Evolutionary conservation across 306 rosid genomes (phyloP).

Genomic region (Trifolium fragiferum): DNA sequence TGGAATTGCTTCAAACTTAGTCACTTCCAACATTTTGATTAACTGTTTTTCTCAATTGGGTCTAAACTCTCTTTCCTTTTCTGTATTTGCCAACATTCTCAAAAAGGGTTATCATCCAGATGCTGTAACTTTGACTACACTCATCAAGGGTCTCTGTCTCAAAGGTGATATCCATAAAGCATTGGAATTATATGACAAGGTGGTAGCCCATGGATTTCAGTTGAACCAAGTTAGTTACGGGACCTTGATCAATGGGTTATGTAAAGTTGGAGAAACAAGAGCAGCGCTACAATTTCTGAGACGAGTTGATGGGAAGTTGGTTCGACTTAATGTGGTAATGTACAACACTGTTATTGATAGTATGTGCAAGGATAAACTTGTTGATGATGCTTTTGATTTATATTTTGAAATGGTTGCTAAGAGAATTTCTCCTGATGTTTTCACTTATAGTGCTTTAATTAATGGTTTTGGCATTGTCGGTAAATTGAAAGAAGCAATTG

Average conservation of each 20-base stretch:
- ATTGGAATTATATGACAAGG: no score
- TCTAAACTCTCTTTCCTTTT: no score
- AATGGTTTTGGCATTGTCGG: background rate
- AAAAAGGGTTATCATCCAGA: no score
- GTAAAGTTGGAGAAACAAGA: background rate
- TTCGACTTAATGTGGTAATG: background rate
- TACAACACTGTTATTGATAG: background rate
- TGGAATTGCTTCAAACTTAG: no score
- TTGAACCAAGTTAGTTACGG: no score
- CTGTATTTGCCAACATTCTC: no score
- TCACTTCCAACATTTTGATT: no score
- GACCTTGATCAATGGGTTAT: background rate
- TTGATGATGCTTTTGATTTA: background rate
- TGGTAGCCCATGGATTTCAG: no score
- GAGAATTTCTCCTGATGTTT: background rate
- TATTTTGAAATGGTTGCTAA: conserved; percentile 2
- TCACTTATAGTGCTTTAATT: background rate
- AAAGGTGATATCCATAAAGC: no score
- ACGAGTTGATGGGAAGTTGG: background rate
- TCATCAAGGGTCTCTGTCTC: no score
- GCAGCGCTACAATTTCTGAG: background rate
- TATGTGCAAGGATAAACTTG: conserved; percentile 26
- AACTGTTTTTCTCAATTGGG: no score
- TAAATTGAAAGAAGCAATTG: background rate
- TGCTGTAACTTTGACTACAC: no score